Evolutionary conservation across 2,329 filamentous ascomycete genomes (phyloP), one percentile per base, ranked within the genome.

Genomic region (Fonsecaea erecta): DNA sequence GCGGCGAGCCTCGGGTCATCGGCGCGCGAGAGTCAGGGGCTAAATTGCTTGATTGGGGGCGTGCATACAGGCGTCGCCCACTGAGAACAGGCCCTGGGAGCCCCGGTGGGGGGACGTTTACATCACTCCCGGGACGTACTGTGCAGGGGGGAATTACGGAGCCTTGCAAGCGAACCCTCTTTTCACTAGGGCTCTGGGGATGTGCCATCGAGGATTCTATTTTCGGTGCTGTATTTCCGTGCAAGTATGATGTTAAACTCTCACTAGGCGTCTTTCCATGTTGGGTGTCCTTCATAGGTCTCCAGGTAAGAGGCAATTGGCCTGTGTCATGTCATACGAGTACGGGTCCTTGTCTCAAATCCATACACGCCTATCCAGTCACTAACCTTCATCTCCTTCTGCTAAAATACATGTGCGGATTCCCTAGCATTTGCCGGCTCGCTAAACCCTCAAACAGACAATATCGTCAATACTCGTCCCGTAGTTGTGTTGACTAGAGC

Each of bases 31-130:
- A 12, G 18, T 58, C 37, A 48, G 55, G 55, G 35, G 55, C 55
- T n/a, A 21, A 40, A 24, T 21, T 51, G 55, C 55, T 51, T 58
- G 55, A 48, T 58, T 58, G 37, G 55, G 55, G 43, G 55, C 40
- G 21, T 18, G n/a, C 35, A 3, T 40, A n/a, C 12, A 57, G 40
- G 34, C 54, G 18, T 9, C 26, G 18, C n/a, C 40, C 26, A 30
- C 24, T 53, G 14, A 32, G 52, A 53, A 14, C 3, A 53, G 12
- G 12, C 26, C 18, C 43, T 26, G 21, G 11, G 21, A 5, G 11
- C 8, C 9, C 21, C 21, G 18, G 43, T 26, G 43, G 43, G 43
- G 43, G 43, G 18, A 48, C 43, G 43, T 48, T 48, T 24, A 48
- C 43, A 48, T 48, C 43, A 48, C 43, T 12, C 11, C 43, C 43